Conservation (phyloP, 768 basidiomycete genomes). For the Termitomyces sp. region DNA sequence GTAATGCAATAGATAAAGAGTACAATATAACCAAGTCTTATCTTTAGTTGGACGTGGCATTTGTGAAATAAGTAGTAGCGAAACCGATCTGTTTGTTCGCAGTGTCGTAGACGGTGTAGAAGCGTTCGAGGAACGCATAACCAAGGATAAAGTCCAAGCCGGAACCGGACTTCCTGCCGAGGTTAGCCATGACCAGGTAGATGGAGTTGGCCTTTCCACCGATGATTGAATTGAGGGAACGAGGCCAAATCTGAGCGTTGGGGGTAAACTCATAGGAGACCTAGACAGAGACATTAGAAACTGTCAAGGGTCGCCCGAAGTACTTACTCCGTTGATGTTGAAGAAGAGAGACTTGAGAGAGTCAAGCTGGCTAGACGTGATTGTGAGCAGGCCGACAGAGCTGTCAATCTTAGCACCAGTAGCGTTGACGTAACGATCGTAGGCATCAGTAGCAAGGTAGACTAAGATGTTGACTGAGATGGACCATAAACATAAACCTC, state of each 20-base stretch:
- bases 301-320: not conserved
- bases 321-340: constrained; percentile 45
- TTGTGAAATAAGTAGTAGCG: constrained; percentile 50
- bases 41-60: constrained; percentile 39
- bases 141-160: constrained; percentile 59
- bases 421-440: constrained; percentile 36
- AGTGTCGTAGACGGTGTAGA: constrained; percentile 66
- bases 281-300: constrained; percentile 17
- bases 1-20: too few species aligned
- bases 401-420: constrained; percentile 43
- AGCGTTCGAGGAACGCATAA: constrained; percentile 53
- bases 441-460: constrained; percentile 38
- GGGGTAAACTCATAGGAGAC: constrained; percentile 36
- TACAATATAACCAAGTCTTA: too few species aligned
- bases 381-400: constrained; percentile 45
- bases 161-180: constrained; percentile 36
- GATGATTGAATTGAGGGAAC: constrained; percentile 29
- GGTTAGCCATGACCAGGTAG: constrained; percentile 33
- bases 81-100: constrained; percentile 53
- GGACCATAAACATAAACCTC: too few species aligned
- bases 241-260: constrained; percentile 37
- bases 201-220: constrained; percentile 28
- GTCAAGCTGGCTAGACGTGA: constrained; percentile 49
- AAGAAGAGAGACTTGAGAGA: constrained; percentile 58
- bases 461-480: too few species aligned